Conservation (phyloP, 805 yeast genomes). For the Ogataea allantospora region DNA sequence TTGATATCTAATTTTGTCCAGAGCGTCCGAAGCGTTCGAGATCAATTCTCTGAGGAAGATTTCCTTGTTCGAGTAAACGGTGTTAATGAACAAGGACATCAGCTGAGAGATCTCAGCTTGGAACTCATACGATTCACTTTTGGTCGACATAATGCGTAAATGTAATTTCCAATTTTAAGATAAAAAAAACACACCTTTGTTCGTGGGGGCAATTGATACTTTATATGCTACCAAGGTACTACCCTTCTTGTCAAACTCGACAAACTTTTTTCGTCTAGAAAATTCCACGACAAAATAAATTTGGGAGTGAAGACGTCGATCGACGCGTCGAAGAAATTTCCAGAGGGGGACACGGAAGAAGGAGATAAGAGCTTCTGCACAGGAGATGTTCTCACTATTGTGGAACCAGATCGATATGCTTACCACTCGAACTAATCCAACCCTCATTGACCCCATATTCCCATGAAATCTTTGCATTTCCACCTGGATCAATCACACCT, state of each 20-base stretch:
- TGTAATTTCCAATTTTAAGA: conserved; percentile 8
- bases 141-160: conserved; percentile 30
- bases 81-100: conserved; percentile 99
- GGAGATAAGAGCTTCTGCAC: too few species aligned
- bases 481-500: neutral
- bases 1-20: conserved; percentile 97
- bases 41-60: conserved; percentile 98
- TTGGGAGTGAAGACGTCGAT: neutral
- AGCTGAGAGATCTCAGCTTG: conserved; percentile 99
- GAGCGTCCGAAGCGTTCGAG: conserved; percentile 98
- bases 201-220: conserved; percentile 4
- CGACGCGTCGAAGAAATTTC: conserved; percentile 14
- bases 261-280: conserved; percentile 20
- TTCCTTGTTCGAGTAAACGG: conserved; percentile 99
- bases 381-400: too few species aligned
- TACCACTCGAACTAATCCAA: too few species aligned
- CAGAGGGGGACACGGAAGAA: neutral
- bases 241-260: conserved; percentile 11
- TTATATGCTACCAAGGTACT: conserved; percentile 5
- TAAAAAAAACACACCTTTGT: conserved; percentile 4
- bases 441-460: neutral
- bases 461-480: neutral
- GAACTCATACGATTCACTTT: conserved; percentile 85
- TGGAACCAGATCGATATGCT: too few species aligned
- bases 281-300: conserved; percentile 12